Evolutionary conservation across 2,329 filamentous ascomycete species (phyloP), one percentile per base, ranked within the genome.

Genomic region (Trichoderma pleuroti): DNA sequence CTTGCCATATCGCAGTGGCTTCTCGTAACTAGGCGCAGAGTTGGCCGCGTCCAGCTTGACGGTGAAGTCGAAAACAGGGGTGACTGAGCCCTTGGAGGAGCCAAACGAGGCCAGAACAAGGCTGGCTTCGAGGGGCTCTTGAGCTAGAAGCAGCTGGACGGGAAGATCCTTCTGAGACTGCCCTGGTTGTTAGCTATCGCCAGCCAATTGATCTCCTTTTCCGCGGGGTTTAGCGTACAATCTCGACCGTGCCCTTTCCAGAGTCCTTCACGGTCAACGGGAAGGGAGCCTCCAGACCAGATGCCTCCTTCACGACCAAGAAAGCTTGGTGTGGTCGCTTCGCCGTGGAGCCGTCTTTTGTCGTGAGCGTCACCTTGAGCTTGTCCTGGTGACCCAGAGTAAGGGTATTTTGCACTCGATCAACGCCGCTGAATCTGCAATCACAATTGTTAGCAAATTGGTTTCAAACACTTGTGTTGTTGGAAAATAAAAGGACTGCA

Each of bases 261-360:
- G 86, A 93, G 11, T 96, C 92, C 84, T 97, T 97, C 61, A 97
- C 84, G 12, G 84, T 90, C 76, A 99, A 86, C 1, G 94, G 90
- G 77, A 95, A 97, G 1, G 94, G 94, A 28, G 94, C 91, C 81
- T 98, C 94, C 60, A 99, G 85, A 42, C 93, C 93, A 12, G 90
- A 91, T 14, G 86, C 84, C 76, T 98, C 94, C 76, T 88, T 90
- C 71, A 99, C 82, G 18, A 96, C 86, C 68, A 99, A 86, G 84
- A 98, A 98, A 7, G 94, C 94, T 82, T 99, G 96, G 82, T 99
- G 96, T 76, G 96, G 93, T 74, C 92, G 90, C 86, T 94, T 95
- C 60, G 88, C 87, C 76, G 90, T 91, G 81, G 90, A 90, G 78
- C 88, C 90, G 77, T 97, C 93, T 79, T 92, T 91, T 10, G 93